Evolutionary conservation across 257 asterid genomes (phyloP).

Genomic region (Asclepias syriaca): DNA sequence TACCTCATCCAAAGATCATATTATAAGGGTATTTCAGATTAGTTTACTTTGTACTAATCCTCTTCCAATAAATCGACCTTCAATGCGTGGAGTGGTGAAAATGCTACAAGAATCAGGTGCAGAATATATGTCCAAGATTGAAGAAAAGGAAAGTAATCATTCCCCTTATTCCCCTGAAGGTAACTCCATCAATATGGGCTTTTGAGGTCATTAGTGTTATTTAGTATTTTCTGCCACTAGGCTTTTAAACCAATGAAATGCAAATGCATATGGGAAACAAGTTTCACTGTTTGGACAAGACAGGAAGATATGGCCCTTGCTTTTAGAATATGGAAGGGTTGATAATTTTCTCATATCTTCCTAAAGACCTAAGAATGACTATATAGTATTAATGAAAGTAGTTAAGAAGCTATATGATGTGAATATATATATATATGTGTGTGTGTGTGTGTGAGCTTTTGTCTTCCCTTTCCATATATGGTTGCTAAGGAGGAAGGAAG

Average conservation of each 20-base stretch:
- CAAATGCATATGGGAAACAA: neutral
- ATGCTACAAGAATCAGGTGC: conserved; percentile 61
- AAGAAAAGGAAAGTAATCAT: neutral
- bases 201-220: neutral
- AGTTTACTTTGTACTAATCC: conserved; percentile 86
- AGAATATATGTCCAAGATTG: conserved; percentile 4
- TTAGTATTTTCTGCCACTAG: neutral
- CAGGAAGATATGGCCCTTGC: neutral
- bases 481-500: neutral
- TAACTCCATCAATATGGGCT: neutral
- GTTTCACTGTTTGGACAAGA: neutral
- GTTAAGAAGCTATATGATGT: neutral
- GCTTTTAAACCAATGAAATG: neutral
- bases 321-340: neutral
- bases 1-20: conserved; percentile 60
- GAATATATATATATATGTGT: neutral
- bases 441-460: neutral
- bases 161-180: neutral
- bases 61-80: conserved; percentile 77
- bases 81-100: conserved; percentile 90
- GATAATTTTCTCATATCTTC: neutral
- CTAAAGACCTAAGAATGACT: neutral
- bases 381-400: neutral
- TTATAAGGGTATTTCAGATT: conserved; percentile 71
- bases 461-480: neutral